These are phyloP conservation scores for Spathaspora arborariae DNA, from an alignment of 805 yeast species.

Conservation along the genomic window DNA sequence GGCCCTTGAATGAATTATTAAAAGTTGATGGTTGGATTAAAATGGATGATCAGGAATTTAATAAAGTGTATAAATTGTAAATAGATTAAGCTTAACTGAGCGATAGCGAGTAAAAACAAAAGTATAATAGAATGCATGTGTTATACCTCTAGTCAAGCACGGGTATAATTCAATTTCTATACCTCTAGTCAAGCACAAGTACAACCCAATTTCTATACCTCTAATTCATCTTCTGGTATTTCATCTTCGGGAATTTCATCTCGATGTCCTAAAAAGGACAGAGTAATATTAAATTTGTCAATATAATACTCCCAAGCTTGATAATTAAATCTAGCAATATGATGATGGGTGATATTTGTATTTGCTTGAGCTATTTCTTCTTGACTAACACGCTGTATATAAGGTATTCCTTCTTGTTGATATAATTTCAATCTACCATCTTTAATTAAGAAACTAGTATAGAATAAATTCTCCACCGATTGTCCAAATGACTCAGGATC, in stretches of 20 bases:
- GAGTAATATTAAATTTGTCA: conserved; percentile 50
- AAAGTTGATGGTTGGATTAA: conserved; percentile 50
- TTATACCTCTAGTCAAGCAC: neutral
- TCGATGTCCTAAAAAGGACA: conserved; percentile 49
- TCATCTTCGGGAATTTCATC: conserved; percentile 21
- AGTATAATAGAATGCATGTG: no score
- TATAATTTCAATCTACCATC: conserved; percentile 61
- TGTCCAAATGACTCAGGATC: conserved; percentile 76
- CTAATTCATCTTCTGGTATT: conserved; percentile 16
- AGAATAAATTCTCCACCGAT: conserved; percentile 81
- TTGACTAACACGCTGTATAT: conserved; percentile 34
- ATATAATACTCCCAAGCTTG: conserved; percentile 62
- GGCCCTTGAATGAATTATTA: conserved; percentile 67
- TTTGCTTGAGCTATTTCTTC: conserved; percentile 14
- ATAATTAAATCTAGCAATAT: conserved; percentile 68
- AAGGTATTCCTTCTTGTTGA: conserved; percentile 44
- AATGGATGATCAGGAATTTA: conserved; percentile 17
- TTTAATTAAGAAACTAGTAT: conserved; percentile 72
- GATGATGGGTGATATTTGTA: conserved; percentile 45
- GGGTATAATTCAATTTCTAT: no score
- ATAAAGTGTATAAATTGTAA: conserved; percentile 6
- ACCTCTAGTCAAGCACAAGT: neutral
- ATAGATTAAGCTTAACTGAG: no score
- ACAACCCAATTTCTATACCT: neutral
- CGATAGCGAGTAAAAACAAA: no score